These are phyloP conservation scores for Debaryomyces subglobosus DNA, from an alignment of 1,139 yeast species.

Conservation along the genomic window DNA sequence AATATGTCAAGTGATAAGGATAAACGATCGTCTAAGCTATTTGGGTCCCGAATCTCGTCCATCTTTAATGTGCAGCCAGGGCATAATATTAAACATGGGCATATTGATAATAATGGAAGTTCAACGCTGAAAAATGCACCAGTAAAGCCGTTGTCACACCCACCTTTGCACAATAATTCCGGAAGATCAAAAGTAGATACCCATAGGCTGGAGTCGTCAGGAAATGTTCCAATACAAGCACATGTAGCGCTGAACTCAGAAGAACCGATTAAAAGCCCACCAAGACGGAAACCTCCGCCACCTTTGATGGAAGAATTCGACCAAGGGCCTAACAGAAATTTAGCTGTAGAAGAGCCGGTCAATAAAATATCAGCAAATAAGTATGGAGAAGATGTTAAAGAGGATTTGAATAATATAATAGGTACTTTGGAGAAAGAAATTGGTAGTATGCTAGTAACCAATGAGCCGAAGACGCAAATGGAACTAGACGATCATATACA, in stretches of 20 bases:
- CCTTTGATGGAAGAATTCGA: conserved; percentile 8
- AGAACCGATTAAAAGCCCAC: conserved; percentile 7
- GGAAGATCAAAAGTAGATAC: background rate
- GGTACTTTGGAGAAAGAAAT: conserved; percentile 23
- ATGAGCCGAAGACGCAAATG: background rate
- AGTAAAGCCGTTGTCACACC: conserved; percentile 1
- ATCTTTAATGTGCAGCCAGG: conserved; percentile 24
- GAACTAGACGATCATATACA: background rate
- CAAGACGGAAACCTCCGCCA: conserved; percentile 30
- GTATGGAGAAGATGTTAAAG: conserved; percentile 11
- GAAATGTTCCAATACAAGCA: background rate
- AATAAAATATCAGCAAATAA: background rate
- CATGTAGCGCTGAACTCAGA: conserved; percentile 17
- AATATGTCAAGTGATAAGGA: conserved; percentile 17
- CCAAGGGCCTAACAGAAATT: background rate
- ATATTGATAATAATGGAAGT: background rate
- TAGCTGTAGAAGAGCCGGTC: background rate
- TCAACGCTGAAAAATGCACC: background rate
- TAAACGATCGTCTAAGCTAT: conserved; percentile 19
- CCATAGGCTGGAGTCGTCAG: background rate
- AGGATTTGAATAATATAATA: conserved; percentile 18
- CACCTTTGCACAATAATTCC: conserved; percentile 6
- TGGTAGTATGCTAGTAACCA: conserved; percentile 14
- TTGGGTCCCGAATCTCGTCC: conserved; percentile 32
- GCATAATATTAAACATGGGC: background rate